Evolutionary conservation across 495 filamentous ascomycete species (phyloP).

Genomic region (Geopyxis carbonaria): DNA sequence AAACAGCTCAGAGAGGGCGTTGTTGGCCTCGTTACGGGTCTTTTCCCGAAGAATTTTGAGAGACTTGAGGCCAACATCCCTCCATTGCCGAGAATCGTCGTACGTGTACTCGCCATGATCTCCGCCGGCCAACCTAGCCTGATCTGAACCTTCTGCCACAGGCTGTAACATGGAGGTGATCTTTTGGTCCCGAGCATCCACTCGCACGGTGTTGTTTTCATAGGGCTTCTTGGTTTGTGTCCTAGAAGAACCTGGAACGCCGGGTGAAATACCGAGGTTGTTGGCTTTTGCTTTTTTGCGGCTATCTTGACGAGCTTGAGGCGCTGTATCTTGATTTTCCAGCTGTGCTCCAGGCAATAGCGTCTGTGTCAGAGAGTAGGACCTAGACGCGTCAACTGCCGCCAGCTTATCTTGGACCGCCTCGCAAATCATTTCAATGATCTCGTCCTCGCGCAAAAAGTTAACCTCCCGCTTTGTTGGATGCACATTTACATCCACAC

Average conservation of each 20-base stretch:
- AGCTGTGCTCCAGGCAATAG: slow-evolving; percentile 51
- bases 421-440: slow-evolving; percentile 72
- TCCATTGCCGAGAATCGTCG: slow-evolving; percentile 25
- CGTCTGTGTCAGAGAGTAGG: slow-evolving; percentile 73
- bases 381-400: slow-evolving; percentile 83
- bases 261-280: background rate
- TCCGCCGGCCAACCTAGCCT: slow-evolving; percentile 17
- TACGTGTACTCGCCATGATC: slow-evolving; percentile 24
- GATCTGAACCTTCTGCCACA: slow-evolving; percentile 13
- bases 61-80: slow-evolving; percentile 34
- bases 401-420: slow-evolving; percentile 64
- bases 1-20: slow-evolving; percentile 74
- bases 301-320: background rate
- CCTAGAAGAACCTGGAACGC: background rate
- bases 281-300: slow-evolving; percentile 12
- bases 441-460: slow-evolving; percentile 95
- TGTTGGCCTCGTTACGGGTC: slow-evolving; percentile 75
- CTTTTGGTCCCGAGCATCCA: slow-evolving; percentile 77
- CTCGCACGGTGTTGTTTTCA: slow-evolving; percentile 80
- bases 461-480: slow-evolving; percentile 97
- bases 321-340: background rate
- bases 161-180: slow-evolving; percentile 81
- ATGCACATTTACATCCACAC: slow-evolving; percentile 95
- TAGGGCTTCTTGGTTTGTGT: slow-evolving; percentile 39
- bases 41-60: slow-evolving; percentile 63